phyloP scores from a whole-genome alignment of 2,329 filamentous ascomycete species.

The Diaporthe sp. region DNA sequence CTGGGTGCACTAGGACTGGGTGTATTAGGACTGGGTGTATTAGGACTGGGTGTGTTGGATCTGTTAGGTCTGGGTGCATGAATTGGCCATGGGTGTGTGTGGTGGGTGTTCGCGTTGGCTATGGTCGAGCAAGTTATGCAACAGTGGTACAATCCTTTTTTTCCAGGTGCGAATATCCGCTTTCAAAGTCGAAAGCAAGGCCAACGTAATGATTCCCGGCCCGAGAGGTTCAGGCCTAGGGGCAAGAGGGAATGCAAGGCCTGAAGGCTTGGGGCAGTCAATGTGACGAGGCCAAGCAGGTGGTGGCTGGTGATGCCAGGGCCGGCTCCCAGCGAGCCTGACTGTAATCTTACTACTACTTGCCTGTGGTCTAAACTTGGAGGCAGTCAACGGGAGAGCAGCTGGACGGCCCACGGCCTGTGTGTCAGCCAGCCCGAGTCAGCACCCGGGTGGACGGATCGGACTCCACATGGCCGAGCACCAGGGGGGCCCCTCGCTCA shows the following conservation, averaged over 20 bases:
- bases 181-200: no score
- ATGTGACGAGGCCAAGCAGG: neutral
- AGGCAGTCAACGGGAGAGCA: neutral
- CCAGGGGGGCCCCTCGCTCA: neutral
- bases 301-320: neutral
- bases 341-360: neutral
- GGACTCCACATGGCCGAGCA: constrained; percentile 9
- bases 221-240: no score
- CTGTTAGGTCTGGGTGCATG: no score
- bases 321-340: neutral
- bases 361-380: neutral
- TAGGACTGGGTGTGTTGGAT: no score
- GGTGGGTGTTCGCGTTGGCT: no score
- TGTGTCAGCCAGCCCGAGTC: constrained; percentile 19
- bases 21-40: no score
- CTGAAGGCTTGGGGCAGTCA: neutral
- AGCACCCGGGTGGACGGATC: constrained; percentile 2
- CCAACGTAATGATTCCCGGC: no score
- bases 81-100: no score
- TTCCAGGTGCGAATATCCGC: no score
- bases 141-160: no score
- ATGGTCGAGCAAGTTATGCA: no score
- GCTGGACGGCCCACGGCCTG: neutral
- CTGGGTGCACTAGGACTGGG: no score
- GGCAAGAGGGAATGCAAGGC: neutral